Evolutionary conservation across 2,329 filamentous ascomycete species (phyloP), one percentile per base, ranked within the genome.

Genomic region (Rasamsonia emersonii): DNA sequence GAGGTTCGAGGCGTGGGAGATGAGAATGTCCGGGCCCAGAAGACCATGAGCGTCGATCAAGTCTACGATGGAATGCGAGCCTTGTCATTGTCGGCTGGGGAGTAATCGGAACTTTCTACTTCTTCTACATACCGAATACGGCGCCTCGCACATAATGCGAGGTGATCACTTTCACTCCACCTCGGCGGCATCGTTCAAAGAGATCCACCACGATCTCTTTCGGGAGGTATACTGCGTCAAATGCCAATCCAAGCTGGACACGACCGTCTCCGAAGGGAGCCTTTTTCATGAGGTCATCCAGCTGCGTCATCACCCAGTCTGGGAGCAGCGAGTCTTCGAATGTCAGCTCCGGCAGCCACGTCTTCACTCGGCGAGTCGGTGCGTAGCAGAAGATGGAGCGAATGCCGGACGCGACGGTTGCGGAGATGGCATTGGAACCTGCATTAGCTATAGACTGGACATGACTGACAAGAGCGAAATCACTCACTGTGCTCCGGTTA

Each of bases 341-440:
- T 6, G 32, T 37, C 1, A 46, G 28, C 2, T 43, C 39, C 2
- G 50, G 35, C 9, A 36, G 36, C 49, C 50, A 56, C 13, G 28
- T 26, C 18, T 44, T 37, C 28, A 52, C 29, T 13, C 43, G 40
- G 6, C 32, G 11, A 3, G 42, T 42, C 3, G 45, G 40, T 3
- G 36, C 28, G 28, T 51, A 53, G 27, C 40, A 47, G 34, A 54
- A 54, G 21, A 56, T 24, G 2, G 48, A 43, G 2, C 53, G 40
- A n/a, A 56, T 41, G 4, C 52, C 51, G 3, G 51, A 54, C 4
- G 45, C 39, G 2, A 44, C 28, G 2, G 48, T 49, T 7, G 50
- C 51, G 5, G 38, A 27, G 11, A 56, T 16, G 9, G 41, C 51
- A 19, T 46, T 38, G 8, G 24, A 32, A 5, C 40, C 44, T 48